Base-by-base conservation (phyloP, 2,329 filamentous ascomycete genomes). In the Aspergillus vadensis region DNA sequence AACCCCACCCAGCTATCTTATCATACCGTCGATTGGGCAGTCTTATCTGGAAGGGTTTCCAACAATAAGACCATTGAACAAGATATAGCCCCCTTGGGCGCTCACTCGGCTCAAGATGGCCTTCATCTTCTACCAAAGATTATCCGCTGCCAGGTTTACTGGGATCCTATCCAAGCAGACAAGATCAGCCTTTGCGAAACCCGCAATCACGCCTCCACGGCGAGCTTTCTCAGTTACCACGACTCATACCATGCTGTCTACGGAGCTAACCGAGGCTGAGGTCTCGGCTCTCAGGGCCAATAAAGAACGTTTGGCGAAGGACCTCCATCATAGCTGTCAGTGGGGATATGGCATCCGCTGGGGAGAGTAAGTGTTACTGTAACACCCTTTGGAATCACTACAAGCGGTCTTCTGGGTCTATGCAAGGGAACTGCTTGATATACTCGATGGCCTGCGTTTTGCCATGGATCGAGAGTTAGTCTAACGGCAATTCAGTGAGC, bases 261-360 rank as follows among this genome's bases (percentile, higher is more conserved):
- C 74, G 1, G 73, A 77, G 57, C 65, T 88, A 72, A 80, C 80
- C 19, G 81, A 85, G 50, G 72, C 80, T 17, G 76, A 85, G 39
- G 74, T 88, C 38, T 76, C 75, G 41, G 79, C 77, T 27, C 71
- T 90, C 55, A 84, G 82, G 60, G 83, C 88, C 41, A 82, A 88
- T 64, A 80, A 84, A 66, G 77, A 80, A 14, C 81, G 88, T 63
- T 71, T 91, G 64, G 87, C 88, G 79, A 79, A 82, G 25, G 83
- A 87, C 61, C 79, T 91, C 12, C 88, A 91, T 72, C 72, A 85
- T 60, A 89, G 86, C 2, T 89, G 85, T 70, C 80, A 86, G 76
- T 91, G 86, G 83, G 88, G 88, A 0, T 82, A 79, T 48, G 88
- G 88, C 0, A 82, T 88, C 64, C 76, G 81, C 76, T 91, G 88